A percentile compares a stretch with the other conserved stretches of the same genome.
Evolutionary conservation across 176 grass and related monocot genomes (phyloP).

Genomic region (Puya raimondii): DNA sequence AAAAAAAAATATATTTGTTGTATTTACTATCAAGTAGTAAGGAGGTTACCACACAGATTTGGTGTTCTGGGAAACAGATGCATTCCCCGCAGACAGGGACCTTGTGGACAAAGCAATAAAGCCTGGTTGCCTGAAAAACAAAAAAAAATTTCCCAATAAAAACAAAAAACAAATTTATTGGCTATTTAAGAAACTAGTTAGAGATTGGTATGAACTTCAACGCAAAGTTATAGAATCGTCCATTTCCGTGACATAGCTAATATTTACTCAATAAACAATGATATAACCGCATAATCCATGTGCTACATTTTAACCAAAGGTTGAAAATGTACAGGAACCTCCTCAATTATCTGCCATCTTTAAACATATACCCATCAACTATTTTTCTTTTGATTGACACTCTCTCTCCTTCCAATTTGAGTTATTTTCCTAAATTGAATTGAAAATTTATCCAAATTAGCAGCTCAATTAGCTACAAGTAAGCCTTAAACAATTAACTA

Average conservation of each 20-base stretch:
- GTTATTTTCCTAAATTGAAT: too few relatives aligned
- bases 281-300: background rate
- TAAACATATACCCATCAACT: background rate
- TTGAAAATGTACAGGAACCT: background rate
- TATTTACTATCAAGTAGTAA: background rate
- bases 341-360: background rate
- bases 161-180: background rate
- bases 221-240: background rate
- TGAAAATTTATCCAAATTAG: background rate
- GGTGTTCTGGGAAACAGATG: slow-evolving; percentile 91
- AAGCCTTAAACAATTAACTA: too few relatives aligned
- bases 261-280: slow-evolving; percentile 15
- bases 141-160: slow-evolving; percentile 18
- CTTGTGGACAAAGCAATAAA: slow-evolving; percentile 98
- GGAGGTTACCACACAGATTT: slow-evolving; percentile 81
- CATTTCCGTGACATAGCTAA: slow-evolving; percentile 2
- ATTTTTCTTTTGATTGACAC: background rate
- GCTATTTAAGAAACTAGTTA: background rate
- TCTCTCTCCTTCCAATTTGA: too few relatives aligned
- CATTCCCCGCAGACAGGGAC: slow-evolving; percentile 91
- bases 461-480: too few relatives aligned
- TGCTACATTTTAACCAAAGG: background rate
- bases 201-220: slow-evolving; percentile 16
- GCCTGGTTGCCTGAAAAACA: slow-evolving; percentile 69
- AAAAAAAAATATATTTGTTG: background rate